A percentile compares a stretch with the other conserved stretches of the same genome.
Evolutionary conservation across 2,329 filamentous ascomycete species (phyloP).

Genomic region (Colletotrichum magnum): DNA sequence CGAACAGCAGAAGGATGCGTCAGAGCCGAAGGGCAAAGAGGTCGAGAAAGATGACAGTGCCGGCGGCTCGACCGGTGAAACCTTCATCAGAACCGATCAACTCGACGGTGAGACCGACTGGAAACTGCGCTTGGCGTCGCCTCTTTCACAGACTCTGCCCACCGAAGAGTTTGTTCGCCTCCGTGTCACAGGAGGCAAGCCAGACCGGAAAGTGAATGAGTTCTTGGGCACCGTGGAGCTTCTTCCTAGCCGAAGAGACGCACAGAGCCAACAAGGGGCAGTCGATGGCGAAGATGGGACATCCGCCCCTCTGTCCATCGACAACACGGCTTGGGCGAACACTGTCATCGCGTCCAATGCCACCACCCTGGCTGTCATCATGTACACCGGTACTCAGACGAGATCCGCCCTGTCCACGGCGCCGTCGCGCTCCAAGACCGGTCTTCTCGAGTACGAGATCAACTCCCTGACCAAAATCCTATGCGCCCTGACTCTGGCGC

Average conservation of each 20-base stretch:
- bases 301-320: conserved; percentile 86
- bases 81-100: conserved; percentile 97
- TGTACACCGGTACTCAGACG: conserved; percentile 96
- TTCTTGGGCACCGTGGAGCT: conserved; percentile 93
- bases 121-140: conserved; percentile 92
- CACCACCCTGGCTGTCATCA: conserved; percentile 87
- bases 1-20: conserved; percentile 43
- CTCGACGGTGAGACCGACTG: conserved; percentile 98
- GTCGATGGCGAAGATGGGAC: conserved; percentile 57
- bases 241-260: conserved; percentile 66
- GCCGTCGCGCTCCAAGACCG: conserved; percentile 92
- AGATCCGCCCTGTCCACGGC: conserved; percentile 94
- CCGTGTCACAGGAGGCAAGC: conserved; percentile 86
- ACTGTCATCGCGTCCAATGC: conserved; percentile 96
- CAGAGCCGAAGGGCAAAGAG: conserved; percentile 52
- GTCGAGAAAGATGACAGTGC: conserved; percentile 49
- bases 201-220: conserved; percentile 94
- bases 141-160: conserved; percentile 84
- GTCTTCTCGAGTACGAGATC: conserved; percentile 94
- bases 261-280: conserved; percentile 58
- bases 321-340: conserved; percentile 99
- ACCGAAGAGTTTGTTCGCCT: conserved; percentile 79
- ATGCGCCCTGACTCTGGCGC: conserved; percentile 86
- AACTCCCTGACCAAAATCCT: conserved; percentile 97
- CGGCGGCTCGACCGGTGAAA: conserved; percentile 78